Evolutionary conservation across 345 rosid genomes (phyloP), one percentile per base, ranked within the genome.

Genomic region (Pistacia integerrima): DNA sequence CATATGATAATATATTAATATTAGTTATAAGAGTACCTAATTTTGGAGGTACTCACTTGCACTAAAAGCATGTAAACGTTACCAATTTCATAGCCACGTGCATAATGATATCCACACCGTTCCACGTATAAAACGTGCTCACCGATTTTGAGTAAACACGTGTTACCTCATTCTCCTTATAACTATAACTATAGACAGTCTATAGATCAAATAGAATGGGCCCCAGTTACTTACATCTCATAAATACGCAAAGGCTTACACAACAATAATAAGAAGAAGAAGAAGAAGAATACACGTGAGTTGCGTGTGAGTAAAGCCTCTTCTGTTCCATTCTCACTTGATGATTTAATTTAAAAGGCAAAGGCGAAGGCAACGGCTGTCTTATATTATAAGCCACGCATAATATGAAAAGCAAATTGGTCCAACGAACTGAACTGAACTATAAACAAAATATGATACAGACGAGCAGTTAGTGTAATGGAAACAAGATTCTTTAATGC

Each of bases 381-480:
- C 57, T 33, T 69, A 61, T 59, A 76, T 82, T 78, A 55, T 33
- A 76, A 66, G 79, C 79, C 74, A 78, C 79, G 84, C 82, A 64
- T 74, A 3, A 51, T 17, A 30, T 63, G n/a, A 8, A 8, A 8
- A 22, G 2, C 54, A 9, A 7, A 49, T 9, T 49, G 71, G 71
- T 11, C 57, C 71, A 67, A 48, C 71, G 22, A 67, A 67, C 71
- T 22, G 7, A 67, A 67, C 71, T 30, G 6, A 38, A 38, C 41
- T 38, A 2, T 38, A 38, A 38, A 38, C 41, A 38, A 38, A 38
- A 38, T 2, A 4, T 4, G 41, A 38, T 38, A 6, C 25, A 25
- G 25, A 25, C 25, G 0, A 25, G 25, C 25, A 25, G 25, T 25
- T 25, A 25, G 25, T 25, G 25, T 25, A 25, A 25, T 25, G 25